Base-by-base conservation (phyloP, 768 basidiomycete genomes). In the Pulveroboletus frians region DNA sequence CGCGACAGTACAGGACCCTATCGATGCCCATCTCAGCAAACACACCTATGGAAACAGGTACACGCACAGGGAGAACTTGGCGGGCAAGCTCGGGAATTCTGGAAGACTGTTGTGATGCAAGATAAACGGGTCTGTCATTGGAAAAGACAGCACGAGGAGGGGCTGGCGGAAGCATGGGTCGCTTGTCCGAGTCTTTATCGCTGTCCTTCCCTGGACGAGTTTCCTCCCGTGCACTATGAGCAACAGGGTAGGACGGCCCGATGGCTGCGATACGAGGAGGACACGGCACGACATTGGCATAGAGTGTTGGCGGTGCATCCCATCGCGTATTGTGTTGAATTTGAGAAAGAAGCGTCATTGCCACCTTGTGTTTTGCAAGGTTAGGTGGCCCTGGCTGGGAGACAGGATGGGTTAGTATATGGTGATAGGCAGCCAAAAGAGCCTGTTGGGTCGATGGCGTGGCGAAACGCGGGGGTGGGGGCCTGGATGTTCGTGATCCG, bases 401-500 rank as follows among this genome's bases (percentile, higher is more conserved):
- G 0, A 83, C 77, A 1, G 84, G 83, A 55, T 88, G 80, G 0
- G 83, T 88, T 43, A 88, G 75, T 51, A 88, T 83, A 55, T 89
- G 83, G 54, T 87, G 88, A 59, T 87, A 89, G 5, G 84, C 87
- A 11, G 73, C 70, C 37, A 86, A 64, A 27, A 89, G 76, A 1
- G 85, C 74, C 3, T 76, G 84, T 53, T 86, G 83, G 7, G 77
- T 76, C 54, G 78, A 78, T 0, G 83, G 79, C 1, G 76, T 76
- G 5, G 77, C 65, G 6, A 73, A 62, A 5, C 71, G 74, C 23
- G 65, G 14, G 3, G 57, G 41, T 17, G 55, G 56, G 0, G 57
- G 11, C 10, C 59, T 56, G 27, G 67, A 52, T 6, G 57, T 37
- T 3, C 57, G 57, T 9, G 56, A 52, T 0, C 60, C 48, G 7